Conservation (phyloP, 495 filamentous ascomycete genomes). For the Penicillium steckii region DNA sequence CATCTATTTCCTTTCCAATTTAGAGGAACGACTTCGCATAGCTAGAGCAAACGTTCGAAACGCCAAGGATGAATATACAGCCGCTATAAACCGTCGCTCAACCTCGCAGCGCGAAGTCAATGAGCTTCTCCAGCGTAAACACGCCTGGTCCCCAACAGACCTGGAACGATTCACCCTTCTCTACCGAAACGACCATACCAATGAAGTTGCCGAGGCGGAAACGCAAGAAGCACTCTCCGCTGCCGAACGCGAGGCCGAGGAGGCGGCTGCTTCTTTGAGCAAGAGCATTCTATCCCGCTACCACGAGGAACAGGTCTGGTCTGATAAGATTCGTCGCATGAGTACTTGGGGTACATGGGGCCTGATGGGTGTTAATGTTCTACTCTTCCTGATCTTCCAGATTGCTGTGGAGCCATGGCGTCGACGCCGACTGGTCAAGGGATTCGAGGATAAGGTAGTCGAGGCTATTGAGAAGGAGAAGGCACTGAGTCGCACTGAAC, state of each 20-base stretch:
- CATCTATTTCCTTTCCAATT: background rate
- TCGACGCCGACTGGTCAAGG: constrained; percentile 71
- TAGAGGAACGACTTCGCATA: constrained; percentile 61
- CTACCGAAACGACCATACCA: constrained; percentile 88
- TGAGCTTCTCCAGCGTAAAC: constrained; percentile 86
- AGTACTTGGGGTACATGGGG: constrained; percentile 98
- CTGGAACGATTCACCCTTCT: constrained; percentile 92
- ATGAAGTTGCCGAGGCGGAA: constrained; percentile 82
- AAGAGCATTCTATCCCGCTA: constrained; percentile 83
- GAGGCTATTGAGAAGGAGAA: constrained; percentile 78
- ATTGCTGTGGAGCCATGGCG: constrained; percentile 95
- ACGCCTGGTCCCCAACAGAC: constrained; percentile 83
- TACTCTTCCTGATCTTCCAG: constrained; percentile 85
- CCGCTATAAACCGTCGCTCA: constrained; percentile 73
- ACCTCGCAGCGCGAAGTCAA: constrained; percentile 95
- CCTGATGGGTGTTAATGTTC: constrained; percentile 91
- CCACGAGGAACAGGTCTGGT: constrained; percentile 99
- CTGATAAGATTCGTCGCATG: constrained; percentile 93
- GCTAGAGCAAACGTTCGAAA: constrained; percentile 64
- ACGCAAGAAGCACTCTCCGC: constrained; percentile 68
- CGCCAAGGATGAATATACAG: constrained; percentile 73
- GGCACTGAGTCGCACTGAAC: constrained; percentile 14
- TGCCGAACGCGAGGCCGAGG: constrained; percentile 75
- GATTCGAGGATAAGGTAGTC: constrained; percentile 75
- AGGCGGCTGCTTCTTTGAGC: constrained; percentile 69